Base-by-base conservation (phyloP, 352 stramenopile species). In the Phytopythium montanum region DNA sequence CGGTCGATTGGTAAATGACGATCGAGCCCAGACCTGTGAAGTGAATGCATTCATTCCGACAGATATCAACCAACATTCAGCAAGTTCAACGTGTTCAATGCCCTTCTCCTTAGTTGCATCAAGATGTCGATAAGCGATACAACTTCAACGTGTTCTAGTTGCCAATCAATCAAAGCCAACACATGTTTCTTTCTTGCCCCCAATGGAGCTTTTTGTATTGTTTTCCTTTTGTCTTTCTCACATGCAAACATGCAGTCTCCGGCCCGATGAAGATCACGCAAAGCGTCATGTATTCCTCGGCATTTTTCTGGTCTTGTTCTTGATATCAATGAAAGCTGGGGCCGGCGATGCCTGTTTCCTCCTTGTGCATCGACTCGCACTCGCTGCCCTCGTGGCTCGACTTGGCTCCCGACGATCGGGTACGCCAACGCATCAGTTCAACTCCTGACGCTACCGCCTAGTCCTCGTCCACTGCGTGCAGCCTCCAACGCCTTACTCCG, bases 401-500 rank as follows among this genome's bases (percentile, higher is more conserved):
- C 44, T 33, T 33, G 44, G 44, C 18, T 25, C 7, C 12, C 44
- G 28, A 26, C 3, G 28, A 26, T 9, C 44, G 23, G 44, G 4
- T 33, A 50, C 12, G n/a, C 21, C 9, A 49, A 50, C 44, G 28
- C 36, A 33, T 9, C 25, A 41, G 45, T 68, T 61, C 21, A 50
- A 25, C 59, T 54, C 31, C 50, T n/a, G 34, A n/a, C 31, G 29
- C 50, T 9, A 44, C 31, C 31, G 18, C 44, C 44, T 33, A 31
- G 44, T 50, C 44, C 9, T 33, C 33, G 13, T 62, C 14, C 33
- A 38, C n/a, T 16, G 23, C 25, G 56, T 16, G 21, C 16, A 13
- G 16, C 0, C 31, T n/a, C n/a, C n/a, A n/a, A 55, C 36, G 26
- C 33, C 41, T 69, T 77, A 80, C 61, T 85, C 75, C n/a, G 66